These are phyloP conservation scores for Chenopodium formosanum DNA, from an alignment of 148 eudicot species.

Conservation along the genomic window DNA sequence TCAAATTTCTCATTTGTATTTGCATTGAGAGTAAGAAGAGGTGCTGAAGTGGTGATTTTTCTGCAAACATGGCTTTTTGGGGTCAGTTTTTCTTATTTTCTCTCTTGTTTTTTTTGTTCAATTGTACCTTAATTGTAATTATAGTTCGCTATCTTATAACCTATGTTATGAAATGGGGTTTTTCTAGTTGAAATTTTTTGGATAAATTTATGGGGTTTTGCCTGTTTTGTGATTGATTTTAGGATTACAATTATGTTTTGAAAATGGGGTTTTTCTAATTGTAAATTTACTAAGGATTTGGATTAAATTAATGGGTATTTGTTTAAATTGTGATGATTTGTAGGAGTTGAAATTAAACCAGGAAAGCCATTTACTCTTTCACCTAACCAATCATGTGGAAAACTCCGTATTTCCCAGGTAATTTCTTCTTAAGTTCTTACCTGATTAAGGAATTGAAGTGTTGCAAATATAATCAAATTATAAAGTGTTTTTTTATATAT, in stretches of 20 bases:
- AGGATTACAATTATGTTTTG: no score
- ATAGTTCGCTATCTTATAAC: not conserved
- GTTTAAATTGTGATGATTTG: not conserved
- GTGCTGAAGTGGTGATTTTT: not conserved
- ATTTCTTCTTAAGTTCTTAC: not conserved
- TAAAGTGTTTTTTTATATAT: no score
- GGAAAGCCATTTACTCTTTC: slow-evolving; percentile 59
- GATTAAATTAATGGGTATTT: not conserved
- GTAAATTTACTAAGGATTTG: not conserved
- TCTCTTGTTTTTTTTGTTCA: not conserved
- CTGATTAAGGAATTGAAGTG: no score
- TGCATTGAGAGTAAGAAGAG: no score
- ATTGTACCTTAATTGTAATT: not conserved
- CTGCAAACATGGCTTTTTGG: slow-evolving; percentile 38
- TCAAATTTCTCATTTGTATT: no score
- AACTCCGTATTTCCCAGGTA: slow-evolving; percentile 84
- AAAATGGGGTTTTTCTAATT: not conserved
- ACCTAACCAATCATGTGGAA: slow-evolving; percentile 35
- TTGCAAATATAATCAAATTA: no score
- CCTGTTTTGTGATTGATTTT: no score
- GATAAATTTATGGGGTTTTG: no score
- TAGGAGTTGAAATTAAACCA: slow-evolving; percentile 78
- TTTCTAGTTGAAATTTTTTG: no score
- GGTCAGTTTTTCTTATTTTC: slow-evolving; percentile 19
- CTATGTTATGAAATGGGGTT: not conserved